These are phyloP conservation scores for Aphanocladium album DNA, from an alignment of 2,329 filamentous ascomycete species.

Conservation along the genomic window DNA sequence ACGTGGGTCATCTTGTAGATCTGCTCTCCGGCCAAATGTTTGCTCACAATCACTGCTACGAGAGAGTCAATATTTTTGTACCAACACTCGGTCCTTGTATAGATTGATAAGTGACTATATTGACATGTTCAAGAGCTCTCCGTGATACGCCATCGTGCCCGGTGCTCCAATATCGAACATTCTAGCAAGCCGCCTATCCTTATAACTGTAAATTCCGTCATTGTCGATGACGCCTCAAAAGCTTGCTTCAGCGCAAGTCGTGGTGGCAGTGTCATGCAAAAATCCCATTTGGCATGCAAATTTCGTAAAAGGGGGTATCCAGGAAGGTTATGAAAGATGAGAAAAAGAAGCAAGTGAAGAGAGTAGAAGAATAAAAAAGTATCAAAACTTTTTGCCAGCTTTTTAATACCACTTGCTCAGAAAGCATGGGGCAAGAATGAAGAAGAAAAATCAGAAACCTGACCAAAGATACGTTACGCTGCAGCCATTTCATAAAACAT, in stretches of 20 bases:
- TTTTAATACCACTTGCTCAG: constrained; percentile 5
- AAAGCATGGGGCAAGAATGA: not conserved
- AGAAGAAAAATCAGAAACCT: constrained; percentile 21
- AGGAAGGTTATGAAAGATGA: constrained; percentile 5
- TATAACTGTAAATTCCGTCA: not conserved
- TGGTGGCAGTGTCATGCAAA: not conserved
- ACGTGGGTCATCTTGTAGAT: too few relatives aligned
- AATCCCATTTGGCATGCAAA: not conserved
- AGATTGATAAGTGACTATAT: not conserved
- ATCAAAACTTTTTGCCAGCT: constrained; percentile 13
- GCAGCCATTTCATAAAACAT: constrained; percentile 23
- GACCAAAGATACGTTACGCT: constrained; percentile 14
- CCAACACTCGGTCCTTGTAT: not conserved
- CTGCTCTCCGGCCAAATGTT: too few relatives aligned
- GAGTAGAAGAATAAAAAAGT: constrained; percentile 5
- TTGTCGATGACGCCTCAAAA: not conserved
- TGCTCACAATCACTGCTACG: not conserved
- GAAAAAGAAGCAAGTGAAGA: not conserved
- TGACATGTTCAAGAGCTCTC: not conserved
- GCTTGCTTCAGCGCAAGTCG: not conserved
- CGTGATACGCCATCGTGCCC: not conserved
- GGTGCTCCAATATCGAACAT: not conserved
- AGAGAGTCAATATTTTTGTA: too few relatives aligned
- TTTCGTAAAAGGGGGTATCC: constrained; percentile 13
- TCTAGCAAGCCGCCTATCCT: not conserved